Conservation (phyloP, 1,139 yeast species). For the Geotrichum candidum region DNA sequence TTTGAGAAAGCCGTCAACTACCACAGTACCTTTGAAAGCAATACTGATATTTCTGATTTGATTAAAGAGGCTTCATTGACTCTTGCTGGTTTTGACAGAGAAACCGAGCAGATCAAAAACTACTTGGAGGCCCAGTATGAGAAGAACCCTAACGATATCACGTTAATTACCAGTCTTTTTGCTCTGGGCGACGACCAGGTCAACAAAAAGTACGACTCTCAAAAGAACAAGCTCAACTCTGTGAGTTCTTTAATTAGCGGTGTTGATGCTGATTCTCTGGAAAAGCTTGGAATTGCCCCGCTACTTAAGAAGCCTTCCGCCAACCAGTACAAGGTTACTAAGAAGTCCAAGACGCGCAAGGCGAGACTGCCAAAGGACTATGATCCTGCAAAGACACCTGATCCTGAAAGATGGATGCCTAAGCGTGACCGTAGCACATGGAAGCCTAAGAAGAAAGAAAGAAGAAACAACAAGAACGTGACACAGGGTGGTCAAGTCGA, state of each 20-base stretch:
- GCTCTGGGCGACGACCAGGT: slow-evolving; percentile 22
- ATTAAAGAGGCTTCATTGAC: slow-evolving; percentile 24
- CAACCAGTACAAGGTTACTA: slow-evolving; percentile 14
- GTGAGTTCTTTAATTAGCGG: slow-evolving; percentile 35
- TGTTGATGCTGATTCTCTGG: slow-evolving; percentile 40
- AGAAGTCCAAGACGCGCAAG: slow-evolving; percentile 36
- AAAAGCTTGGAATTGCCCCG: slow-evolving; percentile 38
- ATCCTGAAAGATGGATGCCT: slow-evolving; percentile 87
- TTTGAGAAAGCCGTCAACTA: slow-evolving; percentile 16
- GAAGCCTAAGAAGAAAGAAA: slow-evolving; percentile 55
- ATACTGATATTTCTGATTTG: slow-evolving; percentile 21
- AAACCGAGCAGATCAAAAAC: slow-evolving; percentile 14
- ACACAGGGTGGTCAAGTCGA: slow-evolving; percentile 73
- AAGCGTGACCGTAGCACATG: slow-evolving; percentile 77
- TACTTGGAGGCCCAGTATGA: slow-evolving; percentile 16
- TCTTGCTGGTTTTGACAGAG: slow-evolving; percentile 18
- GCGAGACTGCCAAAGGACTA: slow-evolving; percentile 38
- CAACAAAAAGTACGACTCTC: slow-evolving; percentile 19
- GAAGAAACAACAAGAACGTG: slow-evolving; percentile 40
- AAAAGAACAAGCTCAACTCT: slow-evolving; percentile 19
- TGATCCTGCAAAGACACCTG: slow-evolving; percentile 41
- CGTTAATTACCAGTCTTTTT: slow-evolving; percentile 23
- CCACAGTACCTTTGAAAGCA: slow-evolving; percentile 10
- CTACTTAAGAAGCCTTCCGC: slow-evolving; percentile 28
- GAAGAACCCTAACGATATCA: slow-evolving; percentile 6